Base-by-base conservation (phyloP, 1,284 basidiomycete species). In the Ganoderma lingzhi region DNA sequence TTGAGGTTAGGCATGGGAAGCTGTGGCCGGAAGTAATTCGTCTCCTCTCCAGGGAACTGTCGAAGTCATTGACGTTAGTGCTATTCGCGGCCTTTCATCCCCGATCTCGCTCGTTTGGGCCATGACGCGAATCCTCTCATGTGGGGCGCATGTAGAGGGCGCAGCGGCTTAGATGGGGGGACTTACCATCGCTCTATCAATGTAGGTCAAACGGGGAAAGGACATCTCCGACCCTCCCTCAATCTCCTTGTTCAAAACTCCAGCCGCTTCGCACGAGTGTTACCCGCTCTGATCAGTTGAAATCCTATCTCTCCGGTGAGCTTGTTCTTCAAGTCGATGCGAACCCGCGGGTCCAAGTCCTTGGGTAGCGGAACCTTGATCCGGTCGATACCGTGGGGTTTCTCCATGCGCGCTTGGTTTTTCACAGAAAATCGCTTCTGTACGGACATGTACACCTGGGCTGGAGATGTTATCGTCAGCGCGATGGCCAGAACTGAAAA, bases 101-200 rank as follows among this genome's bases (percentile, higher is more conserved):
- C 35, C 35, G 8, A 35, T 35, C 35, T 35, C 35, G 8, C 35
- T 35, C 35, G 35, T 35, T 5, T 35, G 42, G 42, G 15, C 17
- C 42, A 44, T 12, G 6, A 44, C 15, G 17, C 17, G 42, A 17
- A 44, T 19, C 12, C 42, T 19, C 42, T 6, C 42, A 12, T 44
- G 17, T 35, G 15, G 5, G 42, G 6, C 42, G 15, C 42, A 12
- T 35, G 17, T 6, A 17, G 12, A 44, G 15, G 42, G 15, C 4
- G 17, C 17, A 19, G 42, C 42, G n/a, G 48, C 48, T 10, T 51
- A 28, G n/a, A 6, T 9, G 3, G 48, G 19, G 19, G 19, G 48
- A 35, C 59, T 61, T 39, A 61, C 59, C 59, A 61, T 61, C n/a
- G 59, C 59, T 42, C 59, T 42, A 23, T 61, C 59, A 17, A 61